phyloP scores from a whole-genome alignment of 305 asterid genomes.

The Solanum hybrid region DNA sequence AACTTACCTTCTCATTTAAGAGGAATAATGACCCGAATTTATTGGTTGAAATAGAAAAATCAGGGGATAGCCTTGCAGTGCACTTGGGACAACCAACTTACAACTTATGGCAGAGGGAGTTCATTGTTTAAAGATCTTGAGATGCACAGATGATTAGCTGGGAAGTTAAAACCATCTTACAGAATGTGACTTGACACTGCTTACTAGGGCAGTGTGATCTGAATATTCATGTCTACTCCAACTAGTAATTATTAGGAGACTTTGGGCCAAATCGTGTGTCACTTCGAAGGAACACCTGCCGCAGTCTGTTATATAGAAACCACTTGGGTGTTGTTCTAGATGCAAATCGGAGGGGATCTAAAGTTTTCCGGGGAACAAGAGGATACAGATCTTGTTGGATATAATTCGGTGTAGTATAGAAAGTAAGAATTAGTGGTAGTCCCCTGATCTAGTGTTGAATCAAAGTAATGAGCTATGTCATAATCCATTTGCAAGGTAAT shows the following conservation, averaged over 20 bases:
- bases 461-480: background rate
- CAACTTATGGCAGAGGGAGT: background rate
- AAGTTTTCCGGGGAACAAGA: background rate
- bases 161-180: background rate
- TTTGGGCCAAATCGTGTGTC: background rate
- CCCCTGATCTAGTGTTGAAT: background rate
- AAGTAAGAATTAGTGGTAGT: background rate
- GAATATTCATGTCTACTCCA: background rate
- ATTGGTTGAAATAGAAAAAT: background rate
- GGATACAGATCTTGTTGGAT: background rate
- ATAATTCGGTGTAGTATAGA: background rate
- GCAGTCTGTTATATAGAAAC: background rate
- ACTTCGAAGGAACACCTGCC: background rate
- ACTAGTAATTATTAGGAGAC: background rate
- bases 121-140: background rate
- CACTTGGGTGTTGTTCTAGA: background rate
- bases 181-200: background rate
- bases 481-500: background rate
- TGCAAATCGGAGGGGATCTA: background rate
- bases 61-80: background rate
- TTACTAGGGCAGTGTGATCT: background rate
- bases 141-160: background rate
- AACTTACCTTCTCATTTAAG: background rate
- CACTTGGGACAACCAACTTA: background rate
- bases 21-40: background rate